These are phyloP conservation scores for Zarea fungicola DNA, from an alignment of 2,329 filamentous ascomycete species.

Conservation along the genomic window DNA sequence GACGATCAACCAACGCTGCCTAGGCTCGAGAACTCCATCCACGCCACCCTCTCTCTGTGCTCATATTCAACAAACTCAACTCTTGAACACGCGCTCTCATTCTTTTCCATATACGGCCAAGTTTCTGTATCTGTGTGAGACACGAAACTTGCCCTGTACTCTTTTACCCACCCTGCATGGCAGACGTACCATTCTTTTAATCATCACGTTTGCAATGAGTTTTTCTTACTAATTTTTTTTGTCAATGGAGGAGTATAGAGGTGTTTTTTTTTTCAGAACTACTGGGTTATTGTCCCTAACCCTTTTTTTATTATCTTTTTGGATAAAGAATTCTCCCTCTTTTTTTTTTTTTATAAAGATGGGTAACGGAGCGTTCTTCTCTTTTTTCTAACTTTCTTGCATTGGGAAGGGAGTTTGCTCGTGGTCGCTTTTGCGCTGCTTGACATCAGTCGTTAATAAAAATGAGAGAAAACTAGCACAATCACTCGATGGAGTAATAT, in stretches of 20 bases:
- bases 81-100: constrained; percentile 4
- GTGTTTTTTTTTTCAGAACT: constrained; percentile 3
- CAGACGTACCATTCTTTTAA: constrained; percentile 10
- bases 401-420: neutral
- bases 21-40: constrained; percentile 17
- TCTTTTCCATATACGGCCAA: neutral
- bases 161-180: constrained; percentile 1
- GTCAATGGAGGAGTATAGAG: constrained; percentile 8
- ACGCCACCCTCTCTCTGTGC: neutral
- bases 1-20: constrained; percentile 46
- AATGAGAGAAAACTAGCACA: neutral
- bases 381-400: neutral
- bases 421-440: neutral
- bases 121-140: neutral
- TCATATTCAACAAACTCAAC: constrained; percentile 7
- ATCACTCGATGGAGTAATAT: constrained; percentile 13
- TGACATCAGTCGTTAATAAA: too few species aligned
- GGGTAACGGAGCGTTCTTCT: too few species aligned
- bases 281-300: constrained; percentile 2
- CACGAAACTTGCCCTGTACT: neutral
- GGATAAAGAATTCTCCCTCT: neutral
- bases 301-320: neutral
- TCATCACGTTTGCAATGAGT: constrained; percentile 12
- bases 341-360: neutral
- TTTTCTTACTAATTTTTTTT: constrained; percentile 1